phyloP scores from a whole-genome alignment of 2,329 filamentous ascomycete species.

The Westerdykella ornata region DNA sequence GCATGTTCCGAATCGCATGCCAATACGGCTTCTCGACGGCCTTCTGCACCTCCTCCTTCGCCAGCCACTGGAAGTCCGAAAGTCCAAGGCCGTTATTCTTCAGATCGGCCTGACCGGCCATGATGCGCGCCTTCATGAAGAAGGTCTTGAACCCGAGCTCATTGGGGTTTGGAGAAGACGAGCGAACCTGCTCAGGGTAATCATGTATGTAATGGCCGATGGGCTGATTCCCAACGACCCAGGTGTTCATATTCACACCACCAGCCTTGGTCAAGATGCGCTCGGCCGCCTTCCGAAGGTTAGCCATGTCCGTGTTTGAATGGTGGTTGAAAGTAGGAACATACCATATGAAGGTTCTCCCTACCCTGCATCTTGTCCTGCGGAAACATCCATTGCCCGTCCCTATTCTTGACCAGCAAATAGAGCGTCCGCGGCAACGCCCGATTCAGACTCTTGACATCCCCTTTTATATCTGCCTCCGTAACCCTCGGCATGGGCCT shows the following conservation, averaged over 20 bases:
- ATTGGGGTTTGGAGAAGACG: slow-evolving; percentile 22
- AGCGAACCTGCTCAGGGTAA: slow-evolving; percentile 40
- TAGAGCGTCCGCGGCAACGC: slow-evolving; percentile 78
- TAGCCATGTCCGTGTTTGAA: slow-evolving; percentile 5
- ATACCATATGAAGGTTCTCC: slow-evolving; percentile 77
- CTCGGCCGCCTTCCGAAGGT: slow-evolving; percentile 62
- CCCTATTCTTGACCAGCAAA: slow-evolving; percentile 67
- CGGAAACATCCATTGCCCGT: slow-evolving; percentile 77
- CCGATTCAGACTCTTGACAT: slow-evolving; percentile 72
- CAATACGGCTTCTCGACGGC: slow-evolving; percentile 64
- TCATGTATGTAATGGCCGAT: slow-evolving; percentile 68
- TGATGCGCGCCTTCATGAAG: slow-evolving; percentile 92
- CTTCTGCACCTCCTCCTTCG: slow-evolving; percentile 75
- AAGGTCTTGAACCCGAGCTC: slow-evolving; percentile 74
- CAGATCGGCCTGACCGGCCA: slow-evolving; percentile 90
- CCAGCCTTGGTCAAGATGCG: slow-evolving; percentile 69
- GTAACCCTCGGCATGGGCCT: slow-evolving; percentile 63
- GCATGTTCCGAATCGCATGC: slow-evolving; percentile 70
- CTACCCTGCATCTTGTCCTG: slow-evolving; percentile 59
- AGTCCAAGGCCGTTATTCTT: slow-evolving; percentile 64
- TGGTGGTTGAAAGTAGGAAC: slow-evolving; percentile 27
- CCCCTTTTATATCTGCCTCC: slow-evolving; percentile 69
- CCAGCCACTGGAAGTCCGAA: slow-evolving; percentile 84
- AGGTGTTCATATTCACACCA: slow-evolving; percentile 96
- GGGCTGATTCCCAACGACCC: slow-evolving; percentile 87